These are phyloP conservation scores for Cercophora samala DNA, from an alignment of 495 filamentous ascomycete genomes.

Conservation along the genomic window DNA sequence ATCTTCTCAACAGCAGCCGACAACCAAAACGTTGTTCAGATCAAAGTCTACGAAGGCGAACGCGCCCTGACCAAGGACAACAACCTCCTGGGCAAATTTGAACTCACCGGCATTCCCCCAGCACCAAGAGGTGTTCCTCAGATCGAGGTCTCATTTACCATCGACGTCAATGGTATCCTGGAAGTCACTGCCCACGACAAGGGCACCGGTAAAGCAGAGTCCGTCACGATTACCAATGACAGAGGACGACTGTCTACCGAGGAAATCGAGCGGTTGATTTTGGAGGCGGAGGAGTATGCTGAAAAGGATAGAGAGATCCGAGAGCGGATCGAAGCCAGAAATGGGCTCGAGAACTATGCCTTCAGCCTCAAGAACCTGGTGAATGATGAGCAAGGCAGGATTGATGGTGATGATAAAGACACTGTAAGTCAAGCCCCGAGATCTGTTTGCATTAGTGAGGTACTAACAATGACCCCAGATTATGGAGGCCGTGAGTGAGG, in stretches of 20 bases:
- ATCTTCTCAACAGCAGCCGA: conserved; percentile 93
- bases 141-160: conserved; percentile 88
- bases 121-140: conserved; percentile 89
- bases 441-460: background rate
- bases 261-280: conserved; percentile 92
- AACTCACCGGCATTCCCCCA: conserved; percentile 85
- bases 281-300: conserved; percentile 88
- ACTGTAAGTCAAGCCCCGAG: conserved; percentile 49
- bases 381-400: conserved; percentile 87
- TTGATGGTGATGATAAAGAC: conserved; percentile 93
- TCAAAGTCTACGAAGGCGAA: conserved; percentile 93
- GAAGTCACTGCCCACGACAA: conserved; percentile 88
- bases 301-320: conserved; percentile 91
- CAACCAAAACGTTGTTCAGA: conserved; percentile 88
- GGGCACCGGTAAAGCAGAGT: conserved; percentile 86
- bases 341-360: conserved; percentile 94
- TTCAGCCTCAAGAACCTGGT: conserved; percentile 96
- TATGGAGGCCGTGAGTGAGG: conserved; percentile 86
- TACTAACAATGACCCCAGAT: conserved; percentile 49
- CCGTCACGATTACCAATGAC: conserved; percentile 89
- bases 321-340: conserved; percentile 87
- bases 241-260: conserved; percentile 83
- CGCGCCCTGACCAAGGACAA: conserved; percentile 88
- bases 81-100: conserved; percentile 91
- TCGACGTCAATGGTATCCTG: conserved; percentile 94